These are phyloP conservation scores for Kregervanrija pseudodelftensis DNA, from an alignment of 805 yeast genomes.

Conservation along the genomic window DNA sequence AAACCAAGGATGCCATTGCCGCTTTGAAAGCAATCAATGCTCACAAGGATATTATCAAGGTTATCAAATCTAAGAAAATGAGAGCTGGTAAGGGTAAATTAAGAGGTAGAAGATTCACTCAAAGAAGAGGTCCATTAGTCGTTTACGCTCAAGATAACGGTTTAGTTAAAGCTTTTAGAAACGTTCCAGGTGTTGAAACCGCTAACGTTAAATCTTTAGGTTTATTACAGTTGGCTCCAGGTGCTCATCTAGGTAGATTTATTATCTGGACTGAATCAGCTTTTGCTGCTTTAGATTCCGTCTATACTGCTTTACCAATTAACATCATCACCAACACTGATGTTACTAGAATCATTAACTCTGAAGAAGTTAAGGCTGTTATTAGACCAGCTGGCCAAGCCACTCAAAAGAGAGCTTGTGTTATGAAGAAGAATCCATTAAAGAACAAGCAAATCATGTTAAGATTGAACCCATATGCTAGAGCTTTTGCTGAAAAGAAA, in stretches of 20 bases:
- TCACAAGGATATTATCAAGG: slow-evolving; percentile 96
- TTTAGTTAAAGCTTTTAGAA: slow-evolving; percentile 97
- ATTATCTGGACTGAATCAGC: slow-evolving; percentile 99
- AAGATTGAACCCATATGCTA: slow-evolving; percentile 99
- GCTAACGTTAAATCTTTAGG: slow-evolving; percentile 86
- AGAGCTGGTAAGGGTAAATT: slow-evolving; percentile 99
- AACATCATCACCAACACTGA: slow-evolving; percentile 95
- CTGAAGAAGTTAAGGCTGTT: slow-evolving; percentile 97
- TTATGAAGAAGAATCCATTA: slow-evolving; percentile 97
- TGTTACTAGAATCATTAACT: slow-evolving; percentile 95
- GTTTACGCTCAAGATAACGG: slow-evolving; percentile 98
- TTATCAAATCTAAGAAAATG: slow-evolving; percentile 95
- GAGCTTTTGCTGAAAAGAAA: slow-evolving; percentile 90
- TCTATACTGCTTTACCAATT: slow-evolving; percentile 95
- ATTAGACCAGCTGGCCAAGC: slow-evolving; percentile 95
- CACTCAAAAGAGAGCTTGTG: slow-evolving; percentile 88
- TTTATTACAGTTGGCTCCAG: slow-evolving; percentile 98
- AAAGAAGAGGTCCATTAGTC: slow-evolving; percentile 99
- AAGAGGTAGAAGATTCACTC: slow-evolving; percentile 99
- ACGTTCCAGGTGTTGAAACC: slow-evolving; percentile 99
- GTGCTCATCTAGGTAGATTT: slow-evolving; percentile 99
- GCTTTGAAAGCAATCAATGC: slow-evolving; percentile 98
- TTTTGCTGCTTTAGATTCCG: slow-evolving; percentile 90
- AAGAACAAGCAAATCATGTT: slow-evolving; percentile 98
- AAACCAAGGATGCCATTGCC: slow-evolving; percentile 99